These are phyloP conservation scores for Aspergillus aculeatinus DNA, from an alignment of 2,329 filamentous ascomycete species.

Conservation along the genomic window DNA sequence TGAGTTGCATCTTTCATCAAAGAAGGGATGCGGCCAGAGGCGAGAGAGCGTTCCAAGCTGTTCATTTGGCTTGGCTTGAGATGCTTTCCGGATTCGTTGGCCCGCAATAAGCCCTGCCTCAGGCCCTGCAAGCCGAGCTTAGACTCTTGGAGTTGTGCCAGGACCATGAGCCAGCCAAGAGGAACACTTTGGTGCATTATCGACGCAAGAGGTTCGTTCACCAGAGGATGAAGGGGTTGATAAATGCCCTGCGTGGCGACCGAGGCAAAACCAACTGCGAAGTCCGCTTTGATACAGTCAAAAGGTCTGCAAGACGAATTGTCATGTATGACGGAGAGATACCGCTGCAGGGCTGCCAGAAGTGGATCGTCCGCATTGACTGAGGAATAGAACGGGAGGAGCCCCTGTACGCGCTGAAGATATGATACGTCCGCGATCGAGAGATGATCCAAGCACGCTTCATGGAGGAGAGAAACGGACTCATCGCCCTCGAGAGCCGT, in stretches of 20 bases:
- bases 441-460: constrained; percentile 40
- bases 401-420: constrained; percentile 31
- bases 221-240: constrained; percentile 41
- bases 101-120: constrained; percentile 32
- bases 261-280: constrained; percentile 26
- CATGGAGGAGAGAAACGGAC: constrained; percentile 21
- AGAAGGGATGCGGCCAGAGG: constrained; percentile 39
- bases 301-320: constrained; percentile 31
- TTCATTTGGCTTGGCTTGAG: constrained; percentile 46
- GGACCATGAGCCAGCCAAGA: constrained; percentile 23
- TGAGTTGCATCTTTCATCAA: constrained; percentile 45
- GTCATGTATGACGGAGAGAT: constrained; percentile 33
- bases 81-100: constrained; percentile 32
- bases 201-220: constrained; percentile 40
- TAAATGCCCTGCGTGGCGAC: constrained; percentile 26
- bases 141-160: constrained; percentile 40
- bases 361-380: constrained; percentile 14
- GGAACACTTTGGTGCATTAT: constrained; percentile 25
- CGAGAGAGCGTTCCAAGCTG: constrained; percentile 42
- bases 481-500: constrained; percentile 9
- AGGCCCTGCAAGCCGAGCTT: constrained; percentile 38
- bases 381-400: constrained; percentile 21
- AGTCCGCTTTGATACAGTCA: constrained; percentile 19
- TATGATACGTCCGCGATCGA: constrained; percentile 34
- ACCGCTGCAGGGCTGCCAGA: constrained; percentile 28